phyloP scores from a whole-genome alignment of 306 rosid genomes.

The Biancaea sappan region DNA sequence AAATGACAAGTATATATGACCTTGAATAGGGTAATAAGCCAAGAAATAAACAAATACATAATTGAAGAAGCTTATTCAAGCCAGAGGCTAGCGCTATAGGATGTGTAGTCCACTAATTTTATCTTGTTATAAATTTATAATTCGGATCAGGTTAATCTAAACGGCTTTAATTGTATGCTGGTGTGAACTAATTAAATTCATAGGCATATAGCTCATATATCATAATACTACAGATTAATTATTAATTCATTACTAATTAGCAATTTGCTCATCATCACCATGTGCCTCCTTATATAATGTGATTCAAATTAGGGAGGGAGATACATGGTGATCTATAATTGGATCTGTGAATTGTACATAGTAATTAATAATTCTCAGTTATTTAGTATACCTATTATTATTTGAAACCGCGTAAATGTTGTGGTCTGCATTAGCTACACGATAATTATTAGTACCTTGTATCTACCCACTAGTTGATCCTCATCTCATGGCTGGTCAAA shows the following conservation, averaged over 20 bases:
- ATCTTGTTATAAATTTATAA: too few relatives aligned
- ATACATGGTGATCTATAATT: background rate
- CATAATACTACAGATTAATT: background rate
- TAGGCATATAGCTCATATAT: background rate
- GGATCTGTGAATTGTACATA: background rate
- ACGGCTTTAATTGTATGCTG: background rate
- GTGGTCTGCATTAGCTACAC: background rate
- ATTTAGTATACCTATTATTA: too few relatives aligned
- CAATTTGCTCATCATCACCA: background rate
- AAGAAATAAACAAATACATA: too few relatives aligned
- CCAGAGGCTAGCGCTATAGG: too few relatives aligned
- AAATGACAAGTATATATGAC: slow-evolving; percentile 9
- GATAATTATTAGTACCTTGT: background rate
- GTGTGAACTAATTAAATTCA: too few relatives aligned
- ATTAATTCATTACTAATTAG: background rate
- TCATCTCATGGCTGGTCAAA: too few relatives aligned
- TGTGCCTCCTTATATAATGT: background rate
- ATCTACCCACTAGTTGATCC: background rate
- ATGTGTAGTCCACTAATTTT: too few relatives aligned
- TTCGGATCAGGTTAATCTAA: background rate
- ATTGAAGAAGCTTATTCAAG: too few relatives aligned
- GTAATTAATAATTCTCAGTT: background rate
- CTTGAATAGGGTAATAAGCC: background rate
- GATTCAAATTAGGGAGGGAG: background rate
- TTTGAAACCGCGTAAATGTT: background rate